Base-by-base conservation (phyloP, 495 filamentous ascomycete species). In the Tuber brumale region DNA sequence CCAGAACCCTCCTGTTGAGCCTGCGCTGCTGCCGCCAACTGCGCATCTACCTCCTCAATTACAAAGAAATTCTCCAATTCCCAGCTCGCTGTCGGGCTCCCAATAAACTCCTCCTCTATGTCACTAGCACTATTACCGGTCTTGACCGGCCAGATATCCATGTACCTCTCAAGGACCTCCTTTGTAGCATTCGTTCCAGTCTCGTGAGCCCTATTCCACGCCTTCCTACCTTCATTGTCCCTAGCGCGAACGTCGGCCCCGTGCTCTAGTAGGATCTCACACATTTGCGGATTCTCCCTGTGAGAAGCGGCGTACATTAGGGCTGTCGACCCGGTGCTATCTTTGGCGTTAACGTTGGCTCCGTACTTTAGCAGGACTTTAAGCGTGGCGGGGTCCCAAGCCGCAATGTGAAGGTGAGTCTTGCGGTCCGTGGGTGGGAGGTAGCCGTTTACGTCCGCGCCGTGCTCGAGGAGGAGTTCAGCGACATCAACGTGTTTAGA, bases 331-430 rank as follows among this genome's bases (percentile, higher is more conserved):
- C 57, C 57, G 27, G n/a, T 76, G 37, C 46, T 43, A 18, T 76
- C 70, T 14, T 39, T 43, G 1, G 74, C 70, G 19, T 76, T 37
- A 9, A 76, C 39, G 10, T 42, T 6, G 16, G 70, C 74, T 1
- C 74, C 70, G 39, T 35, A 6, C 18, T 35, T 43, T 31, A 76
- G 70, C 3, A 76, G 37, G 18, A 76, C 10, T 8, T 19, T 39
- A 2, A 76, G 45, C 39, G 69, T 76, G 4, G 35, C n/a, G 6
- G 43, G 31, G 19, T 76, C 18, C 10, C 70, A 27, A 21, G 74
- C 70, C 4, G 74, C 74, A 41, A 51, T 46, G 48, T 76, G 74
- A 27, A 76, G 74, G 57, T 66, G 27, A 2, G 57, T 66, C 16
- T 66, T 31, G 27, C 14, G 57, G 27, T 27, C 35, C 7, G 57